phyloP scores from a whole-genome alignment of 768 basidiomycete genomes.

The Suillus ampliporus region DNA sequence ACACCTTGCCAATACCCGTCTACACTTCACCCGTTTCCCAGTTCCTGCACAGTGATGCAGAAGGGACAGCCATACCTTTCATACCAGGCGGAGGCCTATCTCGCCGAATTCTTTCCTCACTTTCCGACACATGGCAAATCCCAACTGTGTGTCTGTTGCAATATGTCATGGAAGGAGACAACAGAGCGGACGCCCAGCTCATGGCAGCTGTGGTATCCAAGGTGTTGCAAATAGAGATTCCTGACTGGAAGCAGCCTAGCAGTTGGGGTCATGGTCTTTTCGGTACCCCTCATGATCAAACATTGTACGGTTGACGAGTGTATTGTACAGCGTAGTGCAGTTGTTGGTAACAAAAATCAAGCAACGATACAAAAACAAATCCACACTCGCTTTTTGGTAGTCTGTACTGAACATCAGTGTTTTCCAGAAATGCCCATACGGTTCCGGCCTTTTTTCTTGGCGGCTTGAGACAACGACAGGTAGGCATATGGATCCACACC shows the following conservation, averaged over 20 bases:
- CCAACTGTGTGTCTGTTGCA: conserved; percentile 68
- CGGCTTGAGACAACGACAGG: conserved; percentile 80
- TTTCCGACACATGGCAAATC: conserved; percentile 55
- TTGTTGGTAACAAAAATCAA: conserved; percentile 6
- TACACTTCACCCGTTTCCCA: conserved; percentile 57
- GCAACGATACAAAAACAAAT: conserved; percentile 9
- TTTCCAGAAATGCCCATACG: conserved; percentile 69
- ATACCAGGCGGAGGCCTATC: conserved; percentile 83
- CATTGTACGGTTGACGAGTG: conserved; percentile 62
- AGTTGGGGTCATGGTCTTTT: conserved; percentile 70
- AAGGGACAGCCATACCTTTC: conserved; percentile 57
- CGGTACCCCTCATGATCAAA: conserved; percentile 74
- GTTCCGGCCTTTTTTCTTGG: conserved; percentile 60
- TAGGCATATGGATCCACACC: conserved; percentile 95
- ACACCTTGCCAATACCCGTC: conserved; percentile 53
- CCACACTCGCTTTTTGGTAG: conserved; percentile 8
- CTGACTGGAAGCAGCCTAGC: conserved; percentile 64
- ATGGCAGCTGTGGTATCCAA: conserved; percentile 61
- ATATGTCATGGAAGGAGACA: conserved; percentile 85
- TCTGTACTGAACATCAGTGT: conserved; percentile 41
- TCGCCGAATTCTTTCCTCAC: conserved; percentile 63
- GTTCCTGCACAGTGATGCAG: conserved; percentile 31
- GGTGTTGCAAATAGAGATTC: conserved; percentile 46
- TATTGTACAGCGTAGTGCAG: conserved; percentile 7
- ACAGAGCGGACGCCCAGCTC: conserved; percentile 69